Base-by-base conservation (phyloP, 495 filamentous ascomycete species). In the Hyaloscypha bicolor region DNA sequence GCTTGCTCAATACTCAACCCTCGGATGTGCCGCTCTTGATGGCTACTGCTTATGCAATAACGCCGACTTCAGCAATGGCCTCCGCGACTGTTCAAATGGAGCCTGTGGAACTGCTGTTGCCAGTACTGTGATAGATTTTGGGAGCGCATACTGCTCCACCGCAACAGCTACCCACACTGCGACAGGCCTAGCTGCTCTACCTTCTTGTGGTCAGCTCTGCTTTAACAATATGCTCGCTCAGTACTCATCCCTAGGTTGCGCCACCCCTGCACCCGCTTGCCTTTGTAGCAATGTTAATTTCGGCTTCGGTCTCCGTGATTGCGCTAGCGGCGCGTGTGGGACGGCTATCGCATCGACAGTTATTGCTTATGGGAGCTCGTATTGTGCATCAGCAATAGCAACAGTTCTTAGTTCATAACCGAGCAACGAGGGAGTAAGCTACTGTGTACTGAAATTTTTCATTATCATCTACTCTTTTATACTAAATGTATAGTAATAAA, bases 301-400 rank as follows among this genome's bases (percentile, higher is more conserved):
- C 77, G 75, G 77, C 68, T 90, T 85, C 74, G 91, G 92, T 71
- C 81, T 95, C 67, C 88, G 85, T 58, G 92, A 95, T 79, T 95
- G 92, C 82, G 83, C 90, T 53, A 74, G 79, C 62, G 74, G 90
- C 76, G 81, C 85, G 56, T 94, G 92, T 81, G 75, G 76, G 6
- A 65, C 73, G 42, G 63, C 72, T 9, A 67, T 68, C 52, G 72
- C 68, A 4, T 30, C 61, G 6, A 48, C 42, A 19, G 72, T 67
- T 33, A 69, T 74, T 33, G 67, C 73, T 45, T 75, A 62, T 53
- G 73, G 68, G 6, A 37, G 30, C 29, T 33, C 16, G 30, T 73
- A 65, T 62, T 75, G 73, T 37, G 33, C 33, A 4, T 37, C 33
- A 37, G 33, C 33, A 37, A 37, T 9, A 37, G 33, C 5, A 37